Evolutionary conservation across 768 basidiomycete species (phyloP).

Genomic region (Pleurotus pulmonarius): DNA sequence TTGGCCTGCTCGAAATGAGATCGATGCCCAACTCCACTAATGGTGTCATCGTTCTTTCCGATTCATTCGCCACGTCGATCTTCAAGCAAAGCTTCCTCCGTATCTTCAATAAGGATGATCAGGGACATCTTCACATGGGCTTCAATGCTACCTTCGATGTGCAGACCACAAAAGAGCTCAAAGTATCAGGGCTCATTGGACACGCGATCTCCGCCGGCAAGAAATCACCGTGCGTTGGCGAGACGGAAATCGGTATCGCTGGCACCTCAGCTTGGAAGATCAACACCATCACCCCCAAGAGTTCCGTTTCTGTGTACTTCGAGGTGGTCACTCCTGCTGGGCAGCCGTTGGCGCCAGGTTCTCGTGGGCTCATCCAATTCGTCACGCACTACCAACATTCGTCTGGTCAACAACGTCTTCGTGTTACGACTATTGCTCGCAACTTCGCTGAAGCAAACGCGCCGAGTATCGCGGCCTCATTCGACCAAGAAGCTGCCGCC

Average conservation of each 20-base stretch:
- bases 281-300: constrained; percentile 83
- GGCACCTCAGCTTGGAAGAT: constrained; percentile 99
- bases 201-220: constrained; percentile 97
- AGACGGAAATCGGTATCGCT: constrained; percentile 98
- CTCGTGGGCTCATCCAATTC: constrained; percentile 94
- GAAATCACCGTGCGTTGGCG: constrained; percentile 94
- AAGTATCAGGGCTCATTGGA: constrained; percentile 96
- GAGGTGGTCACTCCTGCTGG: constrained; percentile 98
- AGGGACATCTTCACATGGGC: constrained; percentile 92
- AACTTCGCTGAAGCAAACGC: constrained; percentile 98
- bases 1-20: constrained; percentile 97
- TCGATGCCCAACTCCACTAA: constrained; percentile 93
- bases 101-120: constrained; percentile 87
- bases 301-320: constrained; percentile 91
- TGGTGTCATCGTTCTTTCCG: constrained; percentile 92
- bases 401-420: constrained; percentile 89
- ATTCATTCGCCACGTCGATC: constrained; percentile 95
- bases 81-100: constrained; percentile 98
- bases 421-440: constrained; percentile 97
- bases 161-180: constrained; percentile 98
- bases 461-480: constrained; percentile 86
- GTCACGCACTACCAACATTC: constrained; percentile 98
- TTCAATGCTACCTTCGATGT: constrained; percentile 99
- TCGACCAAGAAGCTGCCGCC: constrained; percentile 97
- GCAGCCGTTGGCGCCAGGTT: constrained; percentile 84